A percentile compares a stretch with the other conserved stretches of the same genome.
Evolutionary conservation across 1,284 basidiomycete species (phyloP).

Genomic region (Lentinus polychrous): DNA sequence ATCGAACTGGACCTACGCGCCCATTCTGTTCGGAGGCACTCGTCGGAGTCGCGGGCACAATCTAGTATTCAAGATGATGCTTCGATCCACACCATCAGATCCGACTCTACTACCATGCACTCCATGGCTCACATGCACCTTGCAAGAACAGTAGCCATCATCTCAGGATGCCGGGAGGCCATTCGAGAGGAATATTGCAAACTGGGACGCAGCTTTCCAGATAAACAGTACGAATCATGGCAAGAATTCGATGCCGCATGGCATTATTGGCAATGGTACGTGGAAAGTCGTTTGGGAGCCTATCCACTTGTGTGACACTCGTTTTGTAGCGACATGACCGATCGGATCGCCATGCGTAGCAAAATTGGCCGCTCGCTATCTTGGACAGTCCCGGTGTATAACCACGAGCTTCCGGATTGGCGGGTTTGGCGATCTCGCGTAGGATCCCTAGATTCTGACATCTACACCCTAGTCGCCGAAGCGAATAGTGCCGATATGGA

Average conservation of each 20-base stretch:
- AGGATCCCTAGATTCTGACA: conserved; percentile 4
- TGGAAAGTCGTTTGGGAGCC: neutral
- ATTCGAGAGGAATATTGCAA: conserved; percentile 53
- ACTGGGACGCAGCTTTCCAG: neutral
- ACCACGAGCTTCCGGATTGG: conserved; percentile 39
- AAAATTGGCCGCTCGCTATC: conserved; percentile 37
- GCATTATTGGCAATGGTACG: conserved; percentile 64
- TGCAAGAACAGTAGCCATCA: conserved; percentile 44
- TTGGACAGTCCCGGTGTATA: conserved; percentile 46
- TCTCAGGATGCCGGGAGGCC: conserved; percentile 60
- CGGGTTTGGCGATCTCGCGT: conserved; percentile 40
- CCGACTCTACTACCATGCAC: conserved; percentile 6
- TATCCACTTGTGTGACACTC: neutral
- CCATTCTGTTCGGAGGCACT: neutral
- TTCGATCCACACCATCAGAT: neutral
- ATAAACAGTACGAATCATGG: conserved; percentile 27
- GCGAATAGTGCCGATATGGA: conserved; percentile 6
- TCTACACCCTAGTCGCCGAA: conserved; percentile 9
- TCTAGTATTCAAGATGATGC: neutral
- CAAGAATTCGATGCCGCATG: conserved; percentile 63
- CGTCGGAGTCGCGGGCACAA: neutral
- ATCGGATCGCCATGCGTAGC: conserved; percentile 57
- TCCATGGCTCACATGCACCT: conserved; percentile 55
- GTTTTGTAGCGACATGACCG: conserved; percentile 58
- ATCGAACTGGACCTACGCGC: conserved; percentile 2